Base-by-base conservation (phyloP, 2,329 filamentous ascomycete species). In the Cryphonectria japonica region DNA sequence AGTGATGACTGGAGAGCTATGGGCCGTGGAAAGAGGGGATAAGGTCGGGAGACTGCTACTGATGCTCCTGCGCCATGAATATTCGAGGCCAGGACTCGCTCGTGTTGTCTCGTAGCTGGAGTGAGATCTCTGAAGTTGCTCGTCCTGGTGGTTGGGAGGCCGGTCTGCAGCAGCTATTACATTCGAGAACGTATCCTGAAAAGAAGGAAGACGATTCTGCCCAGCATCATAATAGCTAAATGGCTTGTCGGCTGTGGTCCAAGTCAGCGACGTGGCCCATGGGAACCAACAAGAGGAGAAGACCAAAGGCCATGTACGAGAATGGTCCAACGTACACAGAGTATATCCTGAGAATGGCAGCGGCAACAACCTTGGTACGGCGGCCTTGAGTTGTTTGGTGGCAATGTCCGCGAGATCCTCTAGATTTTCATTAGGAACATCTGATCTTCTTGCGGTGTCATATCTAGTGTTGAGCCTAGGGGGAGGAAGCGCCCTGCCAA, bases 341-440 rank as follows among this genome's bases (percentile, higher is more conserved):
- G 41, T 13, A 22, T 32, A 43, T 52, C 19, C 43, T n/a, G 62
- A 19, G 26, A 34, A 34, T 19, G 43, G 41, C 2, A 22, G 29
- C 3, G 62, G 50, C 9, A 29, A 46, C 5, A 43, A 34, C 16
- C 62, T 39, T 2, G 41, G 41, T 1, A 29, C 50, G 26, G 39
- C 13, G 5, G 32, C 7, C 14, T 29, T 50, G 22, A 70, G 71
- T 39, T 73, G 66, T 8, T 52, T 66, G 22, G 69, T 39, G 0
- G 71, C 71, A 32, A 66, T 39, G 14, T 71, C 71, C 46, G 70
- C 70, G 34, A 72, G 69, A 2, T 59, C 66, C 41, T 66, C 66
- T 4, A 69, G 69, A 13, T 46, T 29, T 0, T 50, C 4, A 4
- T 52, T 19, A 29, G 41, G 46, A 26, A 34, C 50, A 2, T 70